phyloP scores from a whole-genome alignment of 1,284 basidiomycete genomes.

The Ustilago sp. region DNA sequence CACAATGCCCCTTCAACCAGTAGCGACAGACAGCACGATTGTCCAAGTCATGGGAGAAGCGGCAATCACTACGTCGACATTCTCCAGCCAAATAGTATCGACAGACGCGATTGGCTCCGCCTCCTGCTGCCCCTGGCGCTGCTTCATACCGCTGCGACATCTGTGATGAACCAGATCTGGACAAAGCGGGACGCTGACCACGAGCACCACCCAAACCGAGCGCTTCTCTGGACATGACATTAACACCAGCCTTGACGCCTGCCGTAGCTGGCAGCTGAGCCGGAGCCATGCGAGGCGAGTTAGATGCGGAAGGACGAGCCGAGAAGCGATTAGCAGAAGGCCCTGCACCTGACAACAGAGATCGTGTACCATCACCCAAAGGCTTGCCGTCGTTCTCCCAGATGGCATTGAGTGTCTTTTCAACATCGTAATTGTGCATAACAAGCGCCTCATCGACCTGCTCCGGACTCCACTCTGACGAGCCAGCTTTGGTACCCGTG shows the following conservation, averaged over 20 bases:
- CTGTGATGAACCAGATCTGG: slow-evolving; percentile 32
- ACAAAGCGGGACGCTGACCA: slow-evolving; percentile 25
- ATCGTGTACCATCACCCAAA: slow-evolving; percentile 35
- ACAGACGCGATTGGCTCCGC: slow-evolving; percentile 75
- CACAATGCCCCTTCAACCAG: slow-evolving; percentile 90
- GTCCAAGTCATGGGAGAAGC: slow-evolving; percentile 76
- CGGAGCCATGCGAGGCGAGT: slow-evolving; percentile 24
- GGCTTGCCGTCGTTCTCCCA: slow-evolving; percentile 74
- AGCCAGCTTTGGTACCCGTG: slow-evolving; percentile 49
- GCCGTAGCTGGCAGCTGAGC: slow-evolving; percentile 42
- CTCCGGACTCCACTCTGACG: slow-evolving; percentile 75
- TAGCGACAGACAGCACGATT: slow-evolving; percentile 86
- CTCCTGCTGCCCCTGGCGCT: slow-evolving; percentile 11
- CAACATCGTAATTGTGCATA: slow-evolving; percentile 90
- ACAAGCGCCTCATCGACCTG: slow-evolving; percentile 93
- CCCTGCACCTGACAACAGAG: slow-evolving; percentile 32
- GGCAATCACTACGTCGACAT: slow-evolving; percentile 93
- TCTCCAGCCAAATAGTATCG: slow-evolving; percentile 96
- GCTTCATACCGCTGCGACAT: slow-evolving; percentile 22
- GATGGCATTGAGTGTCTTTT: slow-evolving; percentile 90
- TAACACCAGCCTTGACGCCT: slow-evolving; percentile 52
- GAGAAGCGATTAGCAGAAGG: slow-evolving; percentile 10
- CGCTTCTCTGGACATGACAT: slow-evolving; percentile 54
- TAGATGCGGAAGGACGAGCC: neutral
- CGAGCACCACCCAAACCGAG: slow-evolving; percentile 27